A percentile compares a stretch with the other conserved stretches of the same genome.
phyloP scores from a whole-genome alignment of 164 flowering plant species.

The Litsea cubeba region DNA sequence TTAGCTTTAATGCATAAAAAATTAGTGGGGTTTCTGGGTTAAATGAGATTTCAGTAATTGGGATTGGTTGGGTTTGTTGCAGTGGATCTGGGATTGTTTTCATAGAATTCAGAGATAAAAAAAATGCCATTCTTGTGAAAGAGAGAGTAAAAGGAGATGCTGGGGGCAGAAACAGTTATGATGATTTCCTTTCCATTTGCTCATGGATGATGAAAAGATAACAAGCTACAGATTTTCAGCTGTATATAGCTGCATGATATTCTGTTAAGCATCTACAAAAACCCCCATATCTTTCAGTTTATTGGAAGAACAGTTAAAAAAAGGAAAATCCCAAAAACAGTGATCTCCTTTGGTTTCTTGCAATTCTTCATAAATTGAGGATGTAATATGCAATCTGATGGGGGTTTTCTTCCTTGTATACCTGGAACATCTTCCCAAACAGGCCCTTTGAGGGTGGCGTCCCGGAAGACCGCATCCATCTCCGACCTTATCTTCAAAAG shows the following conservation, averaged over 20 bases:
- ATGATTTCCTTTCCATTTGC: no score
- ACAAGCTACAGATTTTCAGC: no score
- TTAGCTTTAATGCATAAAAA: neutral
- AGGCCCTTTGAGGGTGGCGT: constrained; percentile 88
- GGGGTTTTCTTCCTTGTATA: constrained; percentile 11
- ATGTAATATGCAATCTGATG: no score
- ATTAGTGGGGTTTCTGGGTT: neutral
- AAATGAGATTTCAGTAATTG: constrained; percentile 3
- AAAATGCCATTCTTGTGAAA: constrained; percentile 26
- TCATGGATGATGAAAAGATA: no score
- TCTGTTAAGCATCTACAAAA: no score
- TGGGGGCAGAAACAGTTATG: neutral
- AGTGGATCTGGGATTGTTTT: constrained; percentile 33
- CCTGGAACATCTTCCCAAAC: constrained; percentile 99
- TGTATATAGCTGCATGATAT: no score
- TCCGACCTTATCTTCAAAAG: constrained; percentile 79
- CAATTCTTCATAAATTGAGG: no score
- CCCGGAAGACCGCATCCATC: constrained; percentile 84
- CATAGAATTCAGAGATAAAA: constrained; percentile 5
- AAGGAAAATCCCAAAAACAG: no score
- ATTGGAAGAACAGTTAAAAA: no score
- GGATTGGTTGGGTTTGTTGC: constrained; percentile 27
- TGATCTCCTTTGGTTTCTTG: no score
- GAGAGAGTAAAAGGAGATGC: neutral
- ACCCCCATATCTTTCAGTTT: no score